Base-by-base conservation (phyloP, 352 stramenopile species). In the Pythium brassicae region DNA sequence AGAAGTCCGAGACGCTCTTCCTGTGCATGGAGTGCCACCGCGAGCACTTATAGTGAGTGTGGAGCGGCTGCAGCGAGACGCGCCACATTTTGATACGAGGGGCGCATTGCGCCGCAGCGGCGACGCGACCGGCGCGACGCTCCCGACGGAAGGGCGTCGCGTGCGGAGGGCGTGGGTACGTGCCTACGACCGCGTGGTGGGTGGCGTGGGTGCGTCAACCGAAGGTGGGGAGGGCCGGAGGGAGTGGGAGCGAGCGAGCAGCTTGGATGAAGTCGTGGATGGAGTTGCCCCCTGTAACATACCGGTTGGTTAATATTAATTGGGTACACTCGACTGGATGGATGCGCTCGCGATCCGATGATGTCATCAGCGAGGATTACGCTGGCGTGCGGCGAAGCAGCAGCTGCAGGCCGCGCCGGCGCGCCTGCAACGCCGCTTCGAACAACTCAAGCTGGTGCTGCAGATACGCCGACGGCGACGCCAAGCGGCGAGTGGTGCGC, bases 1-100 rank as follows among this genome's bases (percentile, higher is more conserved):
- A 91, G 47, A 91, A 89, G 59, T 89, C 78, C 14, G 68, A 78
- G 51, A 75, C 62, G 45, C 69, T 91, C 34, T 91, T 91, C 55
- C 69, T 91, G 22, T 91, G 81, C 62, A 91, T 91, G 81, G 81
- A 91, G 59, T 91, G 81, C 69, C 81, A 91, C 65, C 78, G 78
- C 39, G 81, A 91, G 66, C 81, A 91, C 59, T 68, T 79, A 63
- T 89, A 68, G 66, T n/a, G 46, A 20, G 32, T 26, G 29, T 12
- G 37, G 32, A 9, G 20, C 42, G 43, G 25, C 25, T 39, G 29
- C 29, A 39, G 34, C 9, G 39, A 37, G 17, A 34, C 12, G 15
- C 20, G 14, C n/a, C 44, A 20, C 27, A 20, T n/a, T 46, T n/a
- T 46, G 40, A 8, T 11, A 37, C 6, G 32, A 37, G 32, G 32